Percentiles rank a stretch among this genome's conserved stretches.
phyloP scores from a whole-genome alignment of 1,284 basidiomycete genomes.

The Tremellales sp. region DNA sequence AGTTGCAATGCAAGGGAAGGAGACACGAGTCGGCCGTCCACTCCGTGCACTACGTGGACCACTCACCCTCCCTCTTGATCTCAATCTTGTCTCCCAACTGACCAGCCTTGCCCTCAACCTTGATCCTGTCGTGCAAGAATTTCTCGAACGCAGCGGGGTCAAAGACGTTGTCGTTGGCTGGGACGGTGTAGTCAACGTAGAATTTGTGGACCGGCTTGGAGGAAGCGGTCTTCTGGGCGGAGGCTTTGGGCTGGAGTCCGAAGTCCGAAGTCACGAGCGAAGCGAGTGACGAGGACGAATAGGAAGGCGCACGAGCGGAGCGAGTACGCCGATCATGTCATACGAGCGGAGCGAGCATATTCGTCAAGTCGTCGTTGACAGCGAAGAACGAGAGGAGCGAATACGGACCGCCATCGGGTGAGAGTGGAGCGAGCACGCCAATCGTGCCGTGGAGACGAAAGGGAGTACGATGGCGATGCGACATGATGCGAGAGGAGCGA shows the following conservation, averaged over 20 bases:
- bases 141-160: conserved; percentile 88
- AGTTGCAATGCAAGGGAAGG: too few relatives aligned
- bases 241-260: conserved; percentile 40
- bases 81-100: conserved; percentile 82
- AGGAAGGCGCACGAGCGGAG: background rate
- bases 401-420: background rate
- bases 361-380: background rate
- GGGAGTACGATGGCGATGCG: too few relatives aligned
- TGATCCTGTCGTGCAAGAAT: conserved; percentile 90
- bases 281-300: background rate
- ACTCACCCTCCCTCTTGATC: conserved; percentile 73
- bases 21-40: too few relatives aligned
- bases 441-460: background rate
- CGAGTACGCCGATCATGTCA: too few relatives aligned
- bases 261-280: background rate
- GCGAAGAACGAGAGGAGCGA: background rate
- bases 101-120: conserved; percentile 65
- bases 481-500: too few relatives aligned
- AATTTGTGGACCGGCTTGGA: conserved; percentile 80
- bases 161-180: conserved; percentile 84
- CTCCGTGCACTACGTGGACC: background rate
- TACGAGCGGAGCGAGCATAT: background rate
- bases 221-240: conserved; percentile 51
- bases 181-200: conserved; percentile 89
- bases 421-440: background rate